Evolutionary conservation across 768 basidiomycete genomes (phyloP).

Genomic region (Kwoniella europaea): DNA sequence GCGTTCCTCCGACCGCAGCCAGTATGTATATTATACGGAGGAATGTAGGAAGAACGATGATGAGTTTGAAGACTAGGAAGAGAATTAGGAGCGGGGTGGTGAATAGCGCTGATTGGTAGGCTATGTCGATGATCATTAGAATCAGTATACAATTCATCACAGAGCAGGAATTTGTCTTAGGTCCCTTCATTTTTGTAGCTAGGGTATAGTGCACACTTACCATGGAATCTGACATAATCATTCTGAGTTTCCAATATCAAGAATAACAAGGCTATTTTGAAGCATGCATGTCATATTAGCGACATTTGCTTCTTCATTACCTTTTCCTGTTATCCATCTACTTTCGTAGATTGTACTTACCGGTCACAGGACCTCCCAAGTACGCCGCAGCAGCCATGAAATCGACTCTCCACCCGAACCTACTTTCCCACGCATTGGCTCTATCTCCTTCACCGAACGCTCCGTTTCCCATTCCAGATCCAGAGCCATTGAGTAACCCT

Average conservation of each 20-base stretch:
- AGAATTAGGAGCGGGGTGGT: conserved; percentile 68
- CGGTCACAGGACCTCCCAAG: conserved; percentile 72
- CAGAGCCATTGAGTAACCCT: conserved; percentile 54
- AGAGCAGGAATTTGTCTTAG: too few relatives aligned
- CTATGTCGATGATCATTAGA: conserved; percentile 58
- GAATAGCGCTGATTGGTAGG: conserved; percentile 77
- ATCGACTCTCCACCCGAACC: conserved; percentile 71
- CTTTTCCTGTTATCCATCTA: background rate
- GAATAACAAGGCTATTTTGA: conserved; percentile 64
- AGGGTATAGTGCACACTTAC: conserved; percentile 58
- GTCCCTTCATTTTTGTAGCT: too few relatives aligned
- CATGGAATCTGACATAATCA: conserved; percentile 78
- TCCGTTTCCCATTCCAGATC: conserved; percentile 54
- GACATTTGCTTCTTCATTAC: background rate
- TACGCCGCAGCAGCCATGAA: conserved; percentile 70
- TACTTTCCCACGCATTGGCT: conserved; percentile 72
- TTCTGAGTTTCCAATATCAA: conserved; percentile 77
- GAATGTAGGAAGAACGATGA: conserved; percentile 66
- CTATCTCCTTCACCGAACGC: conserved; percentile 58
- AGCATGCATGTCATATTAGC: background rate
- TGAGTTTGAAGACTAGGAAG: conserved; percentile 64
- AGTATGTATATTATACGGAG: conserved; percentile 64
- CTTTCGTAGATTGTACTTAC: conserved; percentile 59
- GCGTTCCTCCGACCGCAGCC: conserved; percentile 59
- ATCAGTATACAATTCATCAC: background rate